Evolutionary conservation across 306 rosid genomes (phyloP), one percentile per base, ranked within the genome.

Genomic region (Gastrolobium villosum): DNA sequence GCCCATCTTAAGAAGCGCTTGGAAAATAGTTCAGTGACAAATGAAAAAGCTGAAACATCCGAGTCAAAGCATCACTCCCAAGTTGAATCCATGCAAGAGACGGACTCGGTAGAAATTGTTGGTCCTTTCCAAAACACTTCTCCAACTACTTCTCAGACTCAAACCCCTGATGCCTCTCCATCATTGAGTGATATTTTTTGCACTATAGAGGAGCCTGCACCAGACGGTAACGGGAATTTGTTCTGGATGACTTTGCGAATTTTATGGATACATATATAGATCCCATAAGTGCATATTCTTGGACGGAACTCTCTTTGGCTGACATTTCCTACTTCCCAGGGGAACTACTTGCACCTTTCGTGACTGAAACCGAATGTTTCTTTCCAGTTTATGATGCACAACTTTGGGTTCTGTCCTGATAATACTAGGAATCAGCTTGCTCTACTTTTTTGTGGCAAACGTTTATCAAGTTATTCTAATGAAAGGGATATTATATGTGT

Each of bases 271-370:
- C 66, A 56, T 6, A 43, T 10, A 26, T n/a, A 31, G 59, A 43
- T 15, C 59, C 59, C 41, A 31, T 66, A 13, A 30, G n/a, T 41
- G 75, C 30, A 7, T 28, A 78, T 45, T 57, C 55, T 26, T 68
- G 62, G 76, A 46, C 66, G 10, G 63, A 68, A 36, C 62, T 60
- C 7, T 44, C 6, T 5, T 14, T 39, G 37, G 26, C 46, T 57
- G 82, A 78, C n/a, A 20, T 78, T 45, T 68, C 76, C 13, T 57
- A 45, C 70, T 2, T 78, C 37, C 15, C 71, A 2, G 13, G 4
- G 1, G 62, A 78, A 78, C 20, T 56, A 56, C 31, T 67, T 0
- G 32, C 10, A 15, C 69, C 76, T 57, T 44, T 56, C 4, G 61
- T 20, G 6, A 35, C 14, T 57, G 82, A 68, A 45, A 52, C 62